Evolutionary conservation across 768 basidiomycete genomes (phyloP), one percentile per base, ranked within the genome.

Genomic region (Gymnopilus dilepis): DNA sequence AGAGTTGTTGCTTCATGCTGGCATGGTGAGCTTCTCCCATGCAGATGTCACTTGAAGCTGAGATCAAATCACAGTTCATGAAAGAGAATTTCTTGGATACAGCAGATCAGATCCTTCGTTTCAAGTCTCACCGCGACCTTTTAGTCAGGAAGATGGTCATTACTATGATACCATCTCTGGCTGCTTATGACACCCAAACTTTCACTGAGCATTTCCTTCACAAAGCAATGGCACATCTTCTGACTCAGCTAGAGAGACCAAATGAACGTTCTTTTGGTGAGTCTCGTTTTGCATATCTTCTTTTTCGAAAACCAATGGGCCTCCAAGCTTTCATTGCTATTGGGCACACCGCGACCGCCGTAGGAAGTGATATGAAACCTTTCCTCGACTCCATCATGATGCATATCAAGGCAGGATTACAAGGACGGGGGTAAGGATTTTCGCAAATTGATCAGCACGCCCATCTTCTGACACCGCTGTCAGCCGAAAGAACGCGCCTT

Each of bases 141-240:
- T 85, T 94, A 38, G 91, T 99, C 61, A 88, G 95, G 43, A 92
- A 93, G 74, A 95, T 94, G 79, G 96, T 99, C 61, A 95, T 99
- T 70, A 91, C 92, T 7, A 87, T 99, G 70, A 95, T 99, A 45
- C 97, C 97, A 0, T 92, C 93, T 4, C 86, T 99, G 63, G 97
- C 96, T 22, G 89, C 90, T 2, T 99, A 98, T 73, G 95, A 99
- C 71, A 93, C 93, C 1, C 88, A 92, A 72, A 93, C 90, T 0
- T 99, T 99, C 69, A 89, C 89, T 42, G 90, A 92, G 67, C 90
- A 92, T 71, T 95, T 94, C 72, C 82, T 99, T 8, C 94, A 97
- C 78, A 91, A 92, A 73, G 88, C 93, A 11, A 99, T 99, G 97
- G 89, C 84, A 0, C 94, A 96, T 76, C 84, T 99, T 1, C 77